These are phyloP conservation scores for Chrysoporthe puriensis DNA, from an alignment of 2,329 filamentous ascomycete species.

Conservation along the genomic window DNA sequence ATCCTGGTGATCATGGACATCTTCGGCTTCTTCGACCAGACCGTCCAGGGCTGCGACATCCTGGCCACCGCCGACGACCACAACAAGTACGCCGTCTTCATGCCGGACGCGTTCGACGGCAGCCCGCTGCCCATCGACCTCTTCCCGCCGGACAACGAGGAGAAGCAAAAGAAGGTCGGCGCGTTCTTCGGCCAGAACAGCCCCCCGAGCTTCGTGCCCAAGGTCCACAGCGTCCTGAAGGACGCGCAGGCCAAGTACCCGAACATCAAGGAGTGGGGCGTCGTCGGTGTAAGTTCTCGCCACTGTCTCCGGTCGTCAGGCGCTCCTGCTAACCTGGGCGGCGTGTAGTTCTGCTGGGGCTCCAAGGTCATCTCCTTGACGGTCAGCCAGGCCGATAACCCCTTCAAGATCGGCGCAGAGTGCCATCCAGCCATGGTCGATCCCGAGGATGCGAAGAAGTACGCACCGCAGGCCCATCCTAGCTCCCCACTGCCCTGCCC, in stretches of 20 bases:
- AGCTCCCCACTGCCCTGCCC: neutral
- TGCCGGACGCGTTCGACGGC: constrained; percentile 90
- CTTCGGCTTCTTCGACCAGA: constrained; percentile 72
- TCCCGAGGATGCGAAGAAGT: constrained; percentile 57
- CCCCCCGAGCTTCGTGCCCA: constrained; percentile 50
- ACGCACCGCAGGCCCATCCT: neutral
- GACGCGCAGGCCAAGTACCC: constrained; percentile 57
- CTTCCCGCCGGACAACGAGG: constrained; percentile 66
- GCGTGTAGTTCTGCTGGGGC: constrained; percentile 67
- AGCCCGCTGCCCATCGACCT: constrained; percentile 61
- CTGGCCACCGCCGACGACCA: constrained; percentile 58
- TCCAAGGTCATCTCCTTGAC: constrained; percentile 65
- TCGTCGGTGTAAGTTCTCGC: constrained; percentile 56
- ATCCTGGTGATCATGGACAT: constrained; percentile 69
- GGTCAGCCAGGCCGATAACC: constrained; percentile 53
- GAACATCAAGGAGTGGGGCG: constrained; percentile 60
- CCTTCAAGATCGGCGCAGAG: constrained; percentile 58
- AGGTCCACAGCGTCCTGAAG: constrained; percentile 59
- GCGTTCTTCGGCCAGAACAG: constrained; percentile 60
- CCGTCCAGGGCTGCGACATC: constrained; percentile 71
- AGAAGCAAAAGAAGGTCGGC: constrained; percentile 63
- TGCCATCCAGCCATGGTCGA: constrained; percentile 68
- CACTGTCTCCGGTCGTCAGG: neutral
- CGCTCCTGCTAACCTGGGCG: neutral
- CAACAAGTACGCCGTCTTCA: constrained; percentile 81